A percentile compares a stretch with the other conserved stretches of the same genome.
Evolutionary conservation across 495 filamentous ascomycete species (phyloP).

Genomic region (Cercophora samala): DNA sequence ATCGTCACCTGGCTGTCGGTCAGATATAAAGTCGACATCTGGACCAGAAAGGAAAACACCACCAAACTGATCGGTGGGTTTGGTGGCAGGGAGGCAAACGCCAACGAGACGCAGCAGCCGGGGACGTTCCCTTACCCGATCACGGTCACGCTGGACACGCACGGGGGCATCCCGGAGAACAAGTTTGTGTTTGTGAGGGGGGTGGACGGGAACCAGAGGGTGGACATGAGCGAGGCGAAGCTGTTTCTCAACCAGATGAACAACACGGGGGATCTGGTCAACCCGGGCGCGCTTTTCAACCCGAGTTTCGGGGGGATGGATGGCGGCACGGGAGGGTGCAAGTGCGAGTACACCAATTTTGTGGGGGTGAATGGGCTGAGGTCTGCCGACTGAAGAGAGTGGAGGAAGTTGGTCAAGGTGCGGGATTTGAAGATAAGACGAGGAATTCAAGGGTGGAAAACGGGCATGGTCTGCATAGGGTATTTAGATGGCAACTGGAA

Average conservation of each 20-base stretch:
- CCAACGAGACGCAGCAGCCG: constrained; percentile 46
- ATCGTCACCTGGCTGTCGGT: constrained; percentile 80
- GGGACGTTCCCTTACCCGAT: constrained; percentile 85
- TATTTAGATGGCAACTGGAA: not conserved
- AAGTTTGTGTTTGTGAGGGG: constrained; percentile 73
- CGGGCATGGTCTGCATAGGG: not conserved
- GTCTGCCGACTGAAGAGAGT: not conserved
- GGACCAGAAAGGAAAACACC: constrained; percentile 61
- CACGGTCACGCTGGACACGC: constrained; percentile 75
- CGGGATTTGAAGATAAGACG: not conserved
- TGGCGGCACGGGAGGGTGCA: constrained; percentile 70
- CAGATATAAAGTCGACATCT: constrained; percentile 85
- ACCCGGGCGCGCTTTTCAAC: constrained; percentile 46
- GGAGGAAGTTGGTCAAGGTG: not conserved
- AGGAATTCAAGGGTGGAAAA: not conserved
- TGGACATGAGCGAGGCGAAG: constrained; percentile 50
- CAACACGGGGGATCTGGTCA: constrained; percentile 59
- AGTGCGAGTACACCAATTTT: constrained; percentile 72
- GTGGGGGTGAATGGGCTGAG: constrained; percentile 25
- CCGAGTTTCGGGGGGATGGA: constrained; percentile 56
- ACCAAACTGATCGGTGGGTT: constrained; percentile 40
- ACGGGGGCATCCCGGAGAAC: constrained; percentile 59
- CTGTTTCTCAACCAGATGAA: constrained; percentile 58
- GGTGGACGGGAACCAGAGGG: constrained; percentile 51
- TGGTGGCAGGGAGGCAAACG: constrained; percentile 16